Percentiles rank a stretch among this genome's conserved stretches.
phyloP scores from a whole-genome alignment of 371 early-diverging fungal genomes.

The Lichtheimia corymbifera region DNA sequence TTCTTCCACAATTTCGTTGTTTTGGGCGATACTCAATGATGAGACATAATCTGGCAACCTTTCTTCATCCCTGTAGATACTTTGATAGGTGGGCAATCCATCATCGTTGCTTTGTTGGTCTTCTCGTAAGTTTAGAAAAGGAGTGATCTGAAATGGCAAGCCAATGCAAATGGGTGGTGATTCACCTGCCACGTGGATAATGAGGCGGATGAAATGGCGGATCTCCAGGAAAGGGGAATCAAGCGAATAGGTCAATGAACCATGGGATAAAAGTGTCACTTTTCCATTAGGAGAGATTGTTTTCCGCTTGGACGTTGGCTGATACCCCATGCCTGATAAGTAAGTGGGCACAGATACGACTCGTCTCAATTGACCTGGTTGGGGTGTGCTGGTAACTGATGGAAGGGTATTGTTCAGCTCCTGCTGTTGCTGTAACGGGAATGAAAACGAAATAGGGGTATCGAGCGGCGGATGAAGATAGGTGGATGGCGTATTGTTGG shows the following conservation, averaged over 20 bases:
- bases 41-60: slow-evolving; percentile 26
- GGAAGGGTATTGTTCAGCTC: too few relatives aligned
- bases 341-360: too few relatives aligned
- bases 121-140: not conserved
- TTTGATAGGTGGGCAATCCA: slow-evolving; percentile 26
- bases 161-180: slow-evolving; percentile 34
- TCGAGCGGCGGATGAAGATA: slow-evolving; percentile 37
- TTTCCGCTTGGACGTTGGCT: too few relatives aligned
- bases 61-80: slow-evolving; percentile 25
- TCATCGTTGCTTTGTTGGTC: slow-evolving; percentile 5
- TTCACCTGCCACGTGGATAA: slow-evolving; percentile 12
- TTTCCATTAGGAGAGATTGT: too few relatives aligned
- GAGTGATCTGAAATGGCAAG: slow-evolving; percentile 28
- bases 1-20: too few relatives aligned
- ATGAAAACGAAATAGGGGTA: slow-evolving; percentile 31
- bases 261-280: slow-evolving; percentile 10
- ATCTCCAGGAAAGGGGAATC: slow-evolving; percentile 35
- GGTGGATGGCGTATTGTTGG: slow-evolving; percentile 21
- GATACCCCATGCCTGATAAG: too few relatives aligned
- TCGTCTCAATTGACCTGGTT: too few relatives aligned
- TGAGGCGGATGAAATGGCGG: slow-evolving; percentile 29
- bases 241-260: slow-evolving; percentile 22
- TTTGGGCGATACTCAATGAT: not conserved
- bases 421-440: slow-evolving; percentile 11
- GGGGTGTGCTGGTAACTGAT: not conserved